Evolutionary conservation across 169 alveolate species (phyloP).

Genomic region (Plasmodium coatneyi): DNA sequence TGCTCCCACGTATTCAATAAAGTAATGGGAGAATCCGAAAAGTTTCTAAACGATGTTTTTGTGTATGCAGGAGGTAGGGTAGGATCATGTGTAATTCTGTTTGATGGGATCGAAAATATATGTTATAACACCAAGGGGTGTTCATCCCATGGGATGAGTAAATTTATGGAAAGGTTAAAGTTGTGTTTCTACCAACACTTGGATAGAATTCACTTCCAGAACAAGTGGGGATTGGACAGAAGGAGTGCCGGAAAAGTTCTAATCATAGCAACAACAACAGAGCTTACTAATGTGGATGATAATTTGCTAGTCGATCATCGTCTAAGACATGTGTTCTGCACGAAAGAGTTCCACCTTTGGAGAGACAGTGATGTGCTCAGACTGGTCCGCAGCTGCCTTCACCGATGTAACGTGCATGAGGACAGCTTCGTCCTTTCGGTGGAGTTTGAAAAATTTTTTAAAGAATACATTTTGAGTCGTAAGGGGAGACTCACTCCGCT

Average conservation of each 20-base stretch:
- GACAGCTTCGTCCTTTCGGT: conserved; percentile 7
- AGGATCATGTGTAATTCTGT: conserved; percentile 45
- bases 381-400: conserved; percentile 19
- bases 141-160: neutral
- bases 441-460: conserved; percentile 10
- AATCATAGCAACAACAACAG: conserved; percentile 34
- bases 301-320: conserved; percentile 28
- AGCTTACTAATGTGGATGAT: conserved; percentile 19
- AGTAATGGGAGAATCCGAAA: conserved; percentile 74
- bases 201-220: conserved; percentile 33
- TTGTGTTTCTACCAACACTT: conserved; percentile 54
- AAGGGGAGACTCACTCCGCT: conserved; percentile 27
- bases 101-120: conserved; percentile 52
- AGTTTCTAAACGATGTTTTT: conserved; percentile 36
- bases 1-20: conserved; percentile 52
- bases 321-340: conserved; percentile 13
- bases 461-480: conserved; percentile 1
- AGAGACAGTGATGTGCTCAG: conserved; percentile 13
- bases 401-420: conserved; percentile 7
- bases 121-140: conserved; percentile 1
- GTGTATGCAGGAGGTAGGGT: conserved; percentile 28
- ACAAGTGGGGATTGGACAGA: conserved; percentile 11
- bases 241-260: neutral
- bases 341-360: conserved; percentile 21
- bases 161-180: conserved; percentile 36